Evolutionary conservation across 345 rosid genomes (phyloP), one percentile per base, ranked within the genome.

Genomic region (Gossypium anomalum): DNA sequence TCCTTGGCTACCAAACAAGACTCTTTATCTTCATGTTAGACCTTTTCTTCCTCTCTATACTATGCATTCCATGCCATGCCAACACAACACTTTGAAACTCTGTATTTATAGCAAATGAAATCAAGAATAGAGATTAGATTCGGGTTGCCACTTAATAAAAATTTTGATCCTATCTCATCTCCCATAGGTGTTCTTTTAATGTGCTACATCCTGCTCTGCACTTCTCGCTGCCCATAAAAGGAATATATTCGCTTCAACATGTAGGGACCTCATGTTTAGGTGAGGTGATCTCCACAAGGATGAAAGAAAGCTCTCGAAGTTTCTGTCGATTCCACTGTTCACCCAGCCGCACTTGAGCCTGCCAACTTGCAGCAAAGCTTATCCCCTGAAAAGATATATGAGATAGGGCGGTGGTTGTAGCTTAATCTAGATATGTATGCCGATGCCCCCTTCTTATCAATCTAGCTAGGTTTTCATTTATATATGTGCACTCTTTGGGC

Each of bases 1-100:
- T 87, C 81, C 87, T 87, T 83, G 88, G 88, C 87, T 82, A 85
- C 82, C 78, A 68, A 72, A 82, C 80, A n/a, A 67, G 49, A 70
- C 81, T 75, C 73, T 78, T 34, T 67, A 23, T 73, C 89, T 80
- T 81, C 87, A 87, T 84, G 86, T 72, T 61, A 76, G 78, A 27
- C 66, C 78, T 72, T 34, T 82, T 81, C 83, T 62, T 79, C 79
- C 70, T 77, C 78, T 74, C 71, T 9, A 27, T 48, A 20, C 25
- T 34, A 9, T 34, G 51, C 3, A 47, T 47, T 47, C 16, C 12
- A 47, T 52, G 51, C 20, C 16, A 65, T 65, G 72, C 75, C 65
- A 57, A 72, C 16, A 19, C 22, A 45, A 47, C 16, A 59, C 16
- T 22, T 9, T 15, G 22, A 44, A 20, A 34, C 57, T 14, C 56